These are phyloP conservation scores for Ceratocystis destructans DNA, from an alignment of 2,329 filamentous ascomycete genomes.

Conservation along the genomic window DNA sequence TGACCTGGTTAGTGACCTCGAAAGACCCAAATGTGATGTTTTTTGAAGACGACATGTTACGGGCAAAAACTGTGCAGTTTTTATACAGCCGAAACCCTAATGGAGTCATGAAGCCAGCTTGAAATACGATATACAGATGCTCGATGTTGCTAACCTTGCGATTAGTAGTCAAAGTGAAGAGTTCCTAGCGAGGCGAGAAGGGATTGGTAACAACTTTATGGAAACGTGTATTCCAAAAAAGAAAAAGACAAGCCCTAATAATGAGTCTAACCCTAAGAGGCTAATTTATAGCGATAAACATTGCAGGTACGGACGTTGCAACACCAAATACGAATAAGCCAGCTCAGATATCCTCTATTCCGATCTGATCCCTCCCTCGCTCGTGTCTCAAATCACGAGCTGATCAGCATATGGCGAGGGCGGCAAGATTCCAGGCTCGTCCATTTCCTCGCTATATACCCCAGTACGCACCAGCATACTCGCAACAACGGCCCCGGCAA, in stretches of 20 bases:
- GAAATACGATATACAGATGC: background rate
- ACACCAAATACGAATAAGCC: background rate
- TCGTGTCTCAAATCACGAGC: conserved; percentile 9
- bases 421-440: background rate
- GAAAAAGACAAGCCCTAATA: too few relatives aligned
- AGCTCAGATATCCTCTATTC: background rate
- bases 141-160: background rate
- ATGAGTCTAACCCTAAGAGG: background rate
- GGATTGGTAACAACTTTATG: background rate
- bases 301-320: too few relatives aligned
- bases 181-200: background rate
- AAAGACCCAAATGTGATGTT: conserved; percentile 61
- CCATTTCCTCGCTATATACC: conserved; percentile 17
- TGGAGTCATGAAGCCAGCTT: background rate
- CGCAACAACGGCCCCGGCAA: conserved; percentile 4
- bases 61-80: background rate
- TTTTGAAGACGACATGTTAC: conserved; percentile 11
- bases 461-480: conserved; percentile 14
- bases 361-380: background rate
- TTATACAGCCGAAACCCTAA: background rate
- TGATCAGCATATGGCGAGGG: conserved; percentile 15
- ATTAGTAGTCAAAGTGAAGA: background rate
- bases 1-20: conserved; percentile 59
- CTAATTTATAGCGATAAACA: background rate
- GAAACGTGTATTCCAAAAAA: background rate